Base-by-base conservation (phyloP, 345 rosid genomes). In the Atalantia buxifolia region DNA sequence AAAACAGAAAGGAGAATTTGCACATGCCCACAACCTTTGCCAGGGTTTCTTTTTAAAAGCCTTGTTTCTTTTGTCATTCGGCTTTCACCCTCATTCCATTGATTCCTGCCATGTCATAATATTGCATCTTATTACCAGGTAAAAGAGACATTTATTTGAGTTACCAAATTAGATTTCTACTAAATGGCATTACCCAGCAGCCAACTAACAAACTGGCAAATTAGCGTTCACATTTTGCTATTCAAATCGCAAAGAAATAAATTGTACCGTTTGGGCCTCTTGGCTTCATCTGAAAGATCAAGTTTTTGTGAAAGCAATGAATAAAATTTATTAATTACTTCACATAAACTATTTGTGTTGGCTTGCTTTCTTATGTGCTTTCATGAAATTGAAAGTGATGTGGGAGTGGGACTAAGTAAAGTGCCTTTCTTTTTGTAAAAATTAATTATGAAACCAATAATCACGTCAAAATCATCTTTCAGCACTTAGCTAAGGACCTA, bases 41-140 rank as follows among this genome's bases (percentile, higher is more conserved):
- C 9, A 74, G 13, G 21, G 61, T 19, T 35, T 31, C 42, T 33
- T 76, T 53, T 76, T 6, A 10, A n/a, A 31, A 76, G 40, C 42
- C 56, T 36, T 30, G 53, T 55, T 56, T 76, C 30, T 38, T 59
- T 68, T 77, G 74, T 77, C 68, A 57, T 27, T 25, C 14, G 45
- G 53, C 69, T 77, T 60, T 57, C 57, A 7, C 55, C 16, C 21
- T 66, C 13, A 6, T n/a, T 24, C 64, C 28, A 48, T 42, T 45
- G 62, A 53, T 24, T 25, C 40, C 10, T 30, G 60, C n/a, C 22
- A 2, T 35, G 4, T 9, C 2, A 9, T 42, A 42, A 6, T 69
- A 27, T 42, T 18, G 4, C 24, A 45, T 69, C 22, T 14, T n/a
- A 22, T 22, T 27, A 2, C 21, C 21, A 69, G 45, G 19, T 31